A percentile compares a stretch with the other conserved stretches of the same genome.
Evolutionary conservation across 2,329 filamentous ascomycete genomes (phyloP).

Genomic region (Beauveria scarabaeidicola): DNA sequence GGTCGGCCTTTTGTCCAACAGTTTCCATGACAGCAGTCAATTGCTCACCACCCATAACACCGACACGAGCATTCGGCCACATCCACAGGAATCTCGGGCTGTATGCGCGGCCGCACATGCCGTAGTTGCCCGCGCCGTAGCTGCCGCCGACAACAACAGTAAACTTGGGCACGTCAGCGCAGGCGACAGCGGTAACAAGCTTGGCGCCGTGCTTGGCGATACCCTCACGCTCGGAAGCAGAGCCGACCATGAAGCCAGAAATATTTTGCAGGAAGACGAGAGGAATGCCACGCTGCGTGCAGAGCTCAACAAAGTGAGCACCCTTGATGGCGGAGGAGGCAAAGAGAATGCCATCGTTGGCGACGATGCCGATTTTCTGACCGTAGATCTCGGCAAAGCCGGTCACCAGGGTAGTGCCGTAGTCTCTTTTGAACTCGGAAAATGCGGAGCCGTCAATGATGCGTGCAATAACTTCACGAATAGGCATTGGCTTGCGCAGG

Average conservation of each 20-base stretch:
- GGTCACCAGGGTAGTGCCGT: slow-evolving; percentile 81
- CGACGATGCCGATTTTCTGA: slow-evolving; percentile 83
- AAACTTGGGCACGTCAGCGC: slow-evolving; percentile 90
- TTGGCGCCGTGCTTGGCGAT: slow-evolving; percentile 98
- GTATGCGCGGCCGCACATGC: slow-evolving; percentile 95
- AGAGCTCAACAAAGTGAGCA: slow-evolving; percentile 94
- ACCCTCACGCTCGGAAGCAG: slow-evolving; percentile 82
- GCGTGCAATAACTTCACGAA: slow-evolving; percentile 84
- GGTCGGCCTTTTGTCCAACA: slow-evolving; percentile 76
- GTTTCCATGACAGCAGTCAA: slow-evolving; percentile 89
- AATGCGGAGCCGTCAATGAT: slow-evolving; percentile 88
- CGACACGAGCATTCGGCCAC: slow-evolving; percentile 95
- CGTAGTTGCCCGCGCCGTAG: slow-evolving; percentile 94
- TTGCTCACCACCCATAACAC: slow-evolving; percentile 94
- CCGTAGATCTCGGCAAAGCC: slow-evolving; percentile 88
- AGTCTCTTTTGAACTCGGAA: slow-evolving; percentile 88
- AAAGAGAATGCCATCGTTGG: slow-evolving; percentile 94
- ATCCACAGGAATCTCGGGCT: slow-evolving; percentile 87
- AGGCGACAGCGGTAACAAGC: slow-evolving; percentile 89
- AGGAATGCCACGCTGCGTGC: slow-evolving; percentile 80
- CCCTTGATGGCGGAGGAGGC: slow-evolving; percentile 84
- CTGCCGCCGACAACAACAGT: slow-evolving; percentile 92
- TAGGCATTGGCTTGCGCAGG: slow-evolving; percentile 73
- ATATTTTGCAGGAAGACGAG: slow-evolving; percentile 96
- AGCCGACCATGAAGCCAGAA: slow-evolving; percentile 95